phyloP scores from a whole-genome alignment of 495 filamentous ascomycete species.

The Pseudotulostoma volvatum region DNA sequence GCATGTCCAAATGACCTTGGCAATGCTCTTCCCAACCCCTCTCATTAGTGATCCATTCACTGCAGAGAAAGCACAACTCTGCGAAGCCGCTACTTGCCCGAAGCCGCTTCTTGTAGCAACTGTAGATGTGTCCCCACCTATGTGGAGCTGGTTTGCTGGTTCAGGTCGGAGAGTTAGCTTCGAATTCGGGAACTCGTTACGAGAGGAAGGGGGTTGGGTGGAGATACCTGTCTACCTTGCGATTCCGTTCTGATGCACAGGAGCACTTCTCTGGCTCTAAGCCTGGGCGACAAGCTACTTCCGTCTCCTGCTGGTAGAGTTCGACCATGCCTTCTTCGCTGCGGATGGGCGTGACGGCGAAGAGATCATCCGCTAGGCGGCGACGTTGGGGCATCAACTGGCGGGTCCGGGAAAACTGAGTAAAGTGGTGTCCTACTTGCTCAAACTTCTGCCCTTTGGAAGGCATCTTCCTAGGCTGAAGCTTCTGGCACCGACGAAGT shows the following conservation, averaged over 20 bases:
- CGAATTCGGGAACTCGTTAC: too few species aligned
- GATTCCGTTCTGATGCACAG: not conserved
- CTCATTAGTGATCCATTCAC: constrained; percentile 9
- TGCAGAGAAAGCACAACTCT: constrained; percentile 11
- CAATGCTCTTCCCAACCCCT: constrained; percentile 8
- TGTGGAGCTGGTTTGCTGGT: constrained; percentile 4
- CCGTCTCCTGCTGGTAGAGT: not conserved
- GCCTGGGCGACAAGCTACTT: not conserved
- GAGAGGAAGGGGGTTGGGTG: not conserved
- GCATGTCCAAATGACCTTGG: constrained; percentile 7
- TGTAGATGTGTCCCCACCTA: constrained; percentile 10
- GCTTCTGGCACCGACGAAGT: constrained; percentile 9
- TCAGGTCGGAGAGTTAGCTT: too few species aligned
- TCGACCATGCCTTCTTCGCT: not conserved
- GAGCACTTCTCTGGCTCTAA: not conserved
- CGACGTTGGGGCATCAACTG: not conserved
- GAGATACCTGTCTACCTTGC: not conserved
- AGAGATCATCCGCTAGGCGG: not conserved
- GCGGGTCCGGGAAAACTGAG: constrained; percentile 7
- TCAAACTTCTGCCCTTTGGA: constrained; percentile 3
- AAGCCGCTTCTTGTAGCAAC: constrained; percentile 8
- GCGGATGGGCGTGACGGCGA: not conserved
- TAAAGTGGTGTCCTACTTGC: constrained; percentile 5
- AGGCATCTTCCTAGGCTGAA: constrained; percentile 6
- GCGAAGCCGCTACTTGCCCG: constrained; percentile 6